A percentile compares a stretch with the other conserved stretches of the same genome.
Evolutionary conservation across 2,329 filamentous ascomycete genomes (phyloP).

Genomic region (Plenodomus tracheiphilus): DNA sequence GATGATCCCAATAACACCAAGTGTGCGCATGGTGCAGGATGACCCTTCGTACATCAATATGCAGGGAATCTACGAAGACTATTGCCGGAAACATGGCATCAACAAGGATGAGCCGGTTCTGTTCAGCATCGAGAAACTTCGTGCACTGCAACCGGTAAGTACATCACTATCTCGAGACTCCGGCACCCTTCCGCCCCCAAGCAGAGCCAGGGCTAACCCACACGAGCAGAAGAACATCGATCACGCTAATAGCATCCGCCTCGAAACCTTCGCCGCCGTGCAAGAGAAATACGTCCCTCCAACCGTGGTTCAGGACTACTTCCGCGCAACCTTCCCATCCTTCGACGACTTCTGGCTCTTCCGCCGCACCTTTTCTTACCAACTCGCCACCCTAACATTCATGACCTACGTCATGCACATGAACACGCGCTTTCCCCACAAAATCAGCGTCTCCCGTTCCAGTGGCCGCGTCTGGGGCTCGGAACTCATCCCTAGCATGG

Average conservation of each 20-base stretch:
- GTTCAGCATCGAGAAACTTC: slow-evolving; percentile 93
- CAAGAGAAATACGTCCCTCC: slow-evolving; percentile 91
- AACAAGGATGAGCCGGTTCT: slow-evolving; percentile 94
- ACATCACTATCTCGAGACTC: neutral
- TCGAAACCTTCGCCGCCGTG: slow-evolving; percentile 93
- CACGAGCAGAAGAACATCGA: slow-evolving; percentile 66
- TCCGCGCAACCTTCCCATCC: slow-evolving; percentile 82
- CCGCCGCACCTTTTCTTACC: slow-evolving; percentile 94
- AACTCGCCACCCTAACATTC: slow-evolving; percentile 91
- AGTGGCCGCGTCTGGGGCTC: slow-evolving; percentile 96
- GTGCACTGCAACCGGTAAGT: slow-evolving; percentile 59
- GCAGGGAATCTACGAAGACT: slow-evolving; percentile 94
- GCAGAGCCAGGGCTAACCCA: neutral
- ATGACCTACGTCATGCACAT: slow-evolving; percentile 99
- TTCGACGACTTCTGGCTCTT: slow-evolving; percentile 98
- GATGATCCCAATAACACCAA: slow-evolving; percentile 93
- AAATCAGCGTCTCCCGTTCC: slow-evolving; percentile 85
- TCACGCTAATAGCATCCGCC: slow-evolving; percentile 70
- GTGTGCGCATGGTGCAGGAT: slow-evolving; percentile 94
- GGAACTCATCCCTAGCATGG: slow-evolving; percentile 90
- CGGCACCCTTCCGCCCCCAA: too few relatives aligned
- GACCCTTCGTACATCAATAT: slow-evolving; percentile 92
- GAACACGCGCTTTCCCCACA: slow-evolving; percentile 92
- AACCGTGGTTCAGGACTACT: slow-evolving; percentile 82
- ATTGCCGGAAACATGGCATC: slow-evolving; percentile 83